Evolutionary conservation across 192 early-diverging fungal genomes (phyloP), one percentile per base, ranked within the genome.

Genomic region (Funneliformis geosporum): DNA sequence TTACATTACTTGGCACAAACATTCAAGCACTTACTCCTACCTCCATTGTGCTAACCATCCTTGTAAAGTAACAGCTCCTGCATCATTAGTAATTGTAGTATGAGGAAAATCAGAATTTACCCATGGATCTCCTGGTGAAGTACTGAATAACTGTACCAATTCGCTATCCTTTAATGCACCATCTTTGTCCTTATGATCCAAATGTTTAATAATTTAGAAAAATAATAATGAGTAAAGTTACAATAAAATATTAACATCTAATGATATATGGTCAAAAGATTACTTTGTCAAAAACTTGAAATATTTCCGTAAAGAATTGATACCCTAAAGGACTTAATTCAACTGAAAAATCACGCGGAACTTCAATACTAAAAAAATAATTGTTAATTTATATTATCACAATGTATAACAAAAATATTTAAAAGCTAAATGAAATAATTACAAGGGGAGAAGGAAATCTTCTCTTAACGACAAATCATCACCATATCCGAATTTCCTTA

Each of bases 31-130:
- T 27, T 46, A 61, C 25, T 43, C 60, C 70, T 82, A 95, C 94
- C 94, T 97, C 98, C 98, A 99, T 81, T 98, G 97, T n/a, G 96
- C 97, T 38, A 99, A 84, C 87, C 96, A 99, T 21, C 97, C 96
- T 83, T 97, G 96, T 68, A 98, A 86, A 4, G 98, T 97, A 10
- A 99, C 94, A 14, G 91, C 91, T 18, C 96, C 96, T 1, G 94
- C 87, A 59, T 94, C 94, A 33, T 95, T 95, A 47, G 95, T 96
- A 16, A 97, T 93, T 1, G 95, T 96, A 4, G 95, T 95, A 74
- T 96, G 91, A 12, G 96, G 94, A 76, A 97, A 97, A 44, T 88
- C 92, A 23, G 91, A 91, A 68, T 90, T 89, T 59, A 88, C 88
- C 98, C 98, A 99, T n/a, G 98, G 98, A 77, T 94, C 94, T 11